Conservation (phyloP, 345 rosid species). For the Bruguiera gymnorhiza region DNA sequence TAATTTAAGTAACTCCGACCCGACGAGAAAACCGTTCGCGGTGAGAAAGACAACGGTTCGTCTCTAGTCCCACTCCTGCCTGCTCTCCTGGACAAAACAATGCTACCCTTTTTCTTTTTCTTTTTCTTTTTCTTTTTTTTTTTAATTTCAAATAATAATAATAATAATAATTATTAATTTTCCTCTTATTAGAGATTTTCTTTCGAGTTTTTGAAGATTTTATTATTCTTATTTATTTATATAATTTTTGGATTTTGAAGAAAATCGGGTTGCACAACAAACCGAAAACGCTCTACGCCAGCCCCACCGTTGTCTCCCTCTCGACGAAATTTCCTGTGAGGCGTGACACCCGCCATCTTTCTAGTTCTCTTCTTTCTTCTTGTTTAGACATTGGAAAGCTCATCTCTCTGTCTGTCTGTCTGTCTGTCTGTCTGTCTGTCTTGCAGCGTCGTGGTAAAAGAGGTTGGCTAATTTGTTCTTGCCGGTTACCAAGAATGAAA, state of each 20-base stretch:
- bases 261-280: neutral
- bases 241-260: neutral
- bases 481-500: constrained; percentile 10
- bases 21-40: no score
- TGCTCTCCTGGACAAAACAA: no score
- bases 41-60: no score
- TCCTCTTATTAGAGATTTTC: no score
- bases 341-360: neutral
- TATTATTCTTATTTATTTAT: no score
- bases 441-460: neutral
- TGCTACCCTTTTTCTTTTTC: no score
- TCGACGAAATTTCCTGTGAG: constrained; percentile 27
- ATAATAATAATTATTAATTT: no score
- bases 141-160: no score
- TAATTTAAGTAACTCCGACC: no score
- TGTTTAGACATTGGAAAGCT: neutral
- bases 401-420: neutral
- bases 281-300: constrained; percentile 19
- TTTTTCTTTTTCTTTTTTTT: no score
- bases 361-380: neutral
- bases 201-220: no score
- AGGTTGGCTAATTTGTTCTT: neutral
- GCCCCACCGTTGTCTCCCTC: constrained; percentile 24
- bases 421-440: neutral
- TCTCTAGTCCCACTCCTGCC: no score